A percentile compares a stretch with the other conserved stretches of the same genome.
Conservation (phyloP, 2,329 filamentous ascomycete genomes). For the Alternaria incomplexa region DNA sequence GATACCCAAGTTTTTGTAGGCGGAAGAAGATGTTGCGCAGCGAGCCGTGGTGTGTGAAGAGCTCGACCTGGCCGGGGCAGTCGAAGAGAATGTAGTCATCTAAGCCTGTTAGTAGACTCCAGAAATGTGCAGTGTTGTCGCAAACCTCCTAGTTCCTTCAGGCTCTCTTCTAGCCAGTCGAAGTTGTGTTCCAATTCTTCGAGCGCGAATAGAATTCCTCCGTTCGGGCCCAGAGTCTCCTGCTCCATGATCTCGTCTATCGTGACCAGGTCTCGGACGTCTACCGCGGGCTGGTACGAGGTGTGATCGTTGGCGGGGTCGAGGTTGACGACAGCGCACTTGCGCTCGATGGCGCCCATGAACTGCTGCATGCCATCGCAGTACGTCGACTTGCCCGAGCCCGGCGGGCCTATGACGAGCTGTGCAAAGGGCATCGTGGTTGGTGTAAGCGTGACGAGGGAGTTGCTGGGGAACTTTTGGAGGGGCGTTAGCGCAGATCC, state of each 20-base stretch:
- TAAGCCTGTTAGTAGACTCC: slow-evolving; percentile 24
- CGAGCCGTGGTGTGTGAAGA: slow-evolving; percentile 94
- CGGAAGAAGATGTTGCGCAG: slow-evolving; percentile 90
- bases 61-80: slow-evolving; percentile 94
- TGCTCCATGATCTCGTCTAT: slow-evolving; percentile 95
- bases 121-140: background rate
- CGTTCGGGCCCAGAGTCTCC: slow-evolving; percentile 89
- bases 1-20: slow-evolving; percentile 88
- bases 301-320: slow-evolving; percentile 96
- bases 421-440: slow-evolving; percentile 68
- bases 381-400: slow-evolving; percentile 95
- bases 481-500: slow-evolving; percentile 20
- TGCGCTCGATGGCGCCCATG: slow-evolving; percentile 90
- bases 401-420: slow-evolving; percentile 91
- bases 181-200: slow-evolving; percentile 95
- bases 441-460: background rate
- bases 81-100: slow-evolving; percentile 96
- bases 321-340: slow-evolving; percentile 94
- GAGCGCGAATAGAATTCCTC: slow-evolving; percentile 88
- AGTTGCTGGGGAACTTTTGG: slow-evolving; percentile 15
- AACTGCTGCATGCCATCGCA: slow-evolving; percentile 99
- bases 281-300: slow-evolving; percentile 85
- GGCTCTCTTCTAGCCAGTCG: slow-evolving; percentile 84
- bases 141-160: slow-evolving; percentile 73
- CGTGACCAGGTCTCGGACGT: slow-evolving; percentile 86